These are phyloP conservation scores for Carallia pectinifolia DNA, from an alignment of 345 rosid species.

Conservation along the genomic window DNA sequence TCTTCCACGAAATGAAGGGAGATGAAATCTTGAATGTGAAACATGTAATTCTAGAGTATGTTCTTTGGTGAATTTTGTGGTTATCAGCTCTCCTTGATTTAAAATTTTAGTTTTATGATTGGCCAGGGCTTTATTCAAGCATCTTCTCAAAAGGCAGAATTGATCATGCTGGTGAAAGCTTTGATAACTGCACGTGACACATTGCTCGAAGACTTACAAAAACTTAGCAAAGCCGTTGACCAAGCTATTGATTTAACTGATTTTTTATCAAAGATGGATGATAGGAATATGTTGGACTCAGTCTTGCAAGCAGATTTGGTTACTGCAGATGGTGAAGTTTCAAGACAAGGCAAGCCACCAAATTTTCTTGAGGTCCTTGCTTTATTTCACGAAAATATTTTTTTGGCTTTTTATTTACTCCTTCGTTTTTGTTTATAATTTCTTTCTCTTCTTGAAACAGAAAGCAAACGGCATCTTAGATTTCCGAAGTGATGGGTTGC, in stretches of 20 bases:
- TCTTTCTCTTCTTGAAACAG: slow-evolving; percentile 42
- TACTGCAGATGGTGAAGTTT: slow-evolving; percentile 34
- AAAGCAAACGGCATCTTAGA: slow-evolving; percentile 39
- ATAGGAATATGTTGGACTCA: slow-evolving; percentile 38
- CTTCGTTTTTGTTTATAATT: slow-evolving; percentile 2
- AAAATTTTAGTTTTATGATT: slow-evolving; percentile 28
- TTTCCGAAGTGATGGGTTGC: slow-evolving; percentile 40
- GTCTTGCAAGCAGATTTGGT: slow-evolving; percentile 36
- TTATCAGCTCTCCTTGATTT: slow-evolving; percentile 7
- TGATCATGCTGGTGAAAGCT: slow-evolving; percentile 57
- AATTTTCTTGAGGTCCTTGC: slow-evolving; percentile 76
- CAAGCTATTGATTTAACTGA: slow-evolving; percentile 53
- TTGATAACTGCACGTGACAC: slow-evolving; percentile 61
- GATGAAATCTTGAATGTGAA: not conserved
- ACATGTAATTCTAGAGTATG: not conserved
- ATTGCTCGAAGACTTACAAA: slow-evolving; percentile 62
- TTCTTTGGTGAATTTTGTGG: slow-evolving; percentile 8
- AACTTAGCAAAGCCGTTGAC: slow-evolving; percentile 57
- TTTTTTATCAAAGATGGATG: slow-evolving; percentile 48
- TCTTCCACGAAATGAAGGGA: not conserved
- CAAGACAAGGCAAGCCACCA: slow-evolving; percentile 62
- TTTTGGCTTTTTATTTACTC: slow-evolving; percentile 9
- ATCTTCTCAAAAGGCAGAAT: slow-evolving; percentile 45
- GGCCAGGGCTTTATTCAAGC: slow-evolving; percentile 47
- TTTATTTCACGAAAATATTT: slow-evolving; percentile 30